phyloP scores from a whole-genome alignment of 2,329 filamentous ascomycete genomes.

The Coniochaeta sp. region DNA sequence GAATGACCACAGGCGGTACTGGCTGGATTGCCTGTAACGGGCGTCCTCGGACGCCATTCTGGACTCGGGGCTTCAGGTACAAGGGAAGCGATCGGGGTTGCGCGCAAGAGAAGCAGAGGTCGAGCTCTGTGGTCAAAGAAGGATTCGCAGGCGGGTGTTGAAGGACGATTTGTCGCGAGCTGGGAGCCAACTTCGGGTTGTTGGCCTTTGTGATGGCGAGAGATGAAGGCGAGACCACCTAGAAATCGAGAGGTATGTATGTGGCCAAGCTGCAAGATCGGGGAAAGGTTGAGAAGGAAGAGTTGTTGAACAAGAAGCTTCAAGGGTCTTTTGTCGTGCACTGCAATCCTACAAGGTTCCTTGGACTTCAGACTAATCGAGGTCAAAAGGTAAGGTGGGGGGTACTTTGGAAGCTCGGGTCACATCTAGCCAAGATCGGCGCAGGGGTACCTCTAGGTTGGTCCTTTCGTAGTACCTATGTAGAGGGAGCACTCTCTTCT shows the following conservation, averaged over 20 bases:
- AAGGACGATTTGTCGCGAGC: too few species aligned
- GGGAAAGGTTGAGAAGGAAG: too few species aligned
- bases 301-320: too few species aligned
- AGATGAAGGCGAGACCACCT: too few species aligned
- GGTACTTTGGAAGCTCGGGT: neutral
- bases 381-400: neutral
- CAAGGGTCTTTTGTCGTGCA: too few species aligned
- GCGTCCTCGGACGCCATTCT: conserved; percentile 78
- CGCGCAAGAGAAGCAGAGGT: neutral
- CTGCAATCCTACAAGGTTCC: too few species aligned
- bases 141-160: neutral
- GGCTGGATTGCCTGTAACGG: conserved; percentile 81
- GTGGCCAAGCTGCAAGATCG: too few species aligned
- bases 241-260: too few species aligned
- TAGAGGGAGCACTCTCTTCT: too few species aligned
- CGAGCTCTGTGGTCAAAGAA: neutral
- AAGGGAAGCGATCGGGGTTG: neutral
- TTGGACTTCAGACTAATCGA: too few species aligned
- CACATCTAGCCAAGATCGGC: neutral
- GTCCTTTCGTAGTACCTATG: neutral
- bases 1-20: conserved; percentile 91
- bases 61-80: neutral
- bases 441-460: neutral
- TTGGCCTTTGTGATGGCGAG: too few species aligned
- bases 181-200: too few species aligned